Base-by-base conservation (phyloP, 768 basidiomycete genomes). In the Mrakia blollopis region DNA sequence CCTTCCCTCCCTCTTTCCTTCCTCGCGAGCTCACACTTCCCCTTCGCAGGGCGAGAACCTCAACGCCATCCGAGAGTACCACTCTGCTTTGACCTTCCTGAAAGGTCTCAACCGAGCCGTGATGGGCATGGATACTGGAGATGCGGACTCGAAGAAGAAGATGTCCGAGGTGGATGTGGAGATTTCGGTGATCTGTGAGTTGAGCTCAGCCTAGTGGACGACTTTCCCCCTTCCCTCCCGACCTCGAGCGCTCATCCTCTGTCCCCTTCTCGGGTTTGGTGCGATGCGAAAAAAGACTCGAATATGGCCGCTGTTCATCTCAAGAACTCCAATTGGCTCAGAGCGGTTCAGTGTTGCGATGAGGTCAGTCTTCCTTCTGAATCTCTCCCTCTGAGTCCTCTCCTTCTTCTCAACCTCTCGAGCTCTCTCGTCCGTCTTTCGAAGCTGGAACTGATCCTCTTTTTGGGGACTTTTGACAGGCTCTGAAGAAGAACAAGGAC, bases 261-360 rank as follows among this genome's bases (percentile, higher is more conserved):
- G 13, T 37, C 21, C 25, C 10, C 25, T 39, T 13, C 7, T 3
- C 13, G 30, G 32, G 52, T 60, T n/a, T n/a, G 72, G 23, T 28
- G 25, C 35, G n/a, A n/a, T n/a, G n/a, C n/a, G n/a, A n/a, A n/a
- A n/a, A 44, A 41, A 41, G 72, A 74, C 67, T 74, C 73, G 14
- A 78, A 78, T 54, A 78, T 78, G 77, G 73, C 77, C 16, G 73
- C 72, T 44, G 77, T 78, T 13, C 77, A 78, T n/a, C 61, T 78
- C 41, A 78, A 74, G 67, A 69, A 65, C 28, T 37, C 35, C 35
- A 68, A 68, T 2, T 68, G 37, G 37, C 14, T 23, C 7, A 16
- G 65, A 68, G 65, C 65, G 8, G 18, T 68, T 21, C 65, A 68
- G 65, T 68, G 65, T 23, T 39, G 65, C 39, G 65, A 68, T 39